phyloP scores from a whole-genome alignment of 164 flowering plant genomes.

The Nymphaea colorata region DNA sequence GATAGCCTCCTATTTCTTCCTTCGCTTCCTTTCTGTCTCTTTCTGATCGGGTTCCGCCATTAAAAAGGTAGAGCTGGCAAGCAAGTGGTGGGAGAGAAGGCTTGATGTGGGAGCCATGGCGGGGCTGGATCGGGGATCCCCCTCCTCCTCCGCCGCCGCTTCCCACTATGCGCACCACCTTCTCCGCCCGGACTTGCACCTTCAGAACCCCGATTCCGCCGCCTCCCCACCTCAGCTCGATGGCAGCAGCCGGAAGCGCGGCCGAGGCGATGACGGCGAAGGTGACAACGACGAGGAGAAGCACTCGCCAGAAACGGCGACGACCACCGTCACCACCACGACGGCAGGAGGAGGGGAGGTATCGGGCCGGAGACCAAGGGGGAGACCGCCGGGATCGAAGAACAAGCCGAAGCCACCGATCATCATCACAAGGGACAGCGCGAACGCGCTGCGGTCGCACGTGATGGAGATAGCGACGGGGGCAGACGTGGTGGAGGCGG shows the following conservation, averaged over 20 bases:
- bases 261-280: too few species aligned
- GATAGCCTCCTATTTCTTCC: background rate
- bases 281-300: slow-evolving; percentile 2
- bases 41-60: too few species aligned
- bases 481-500: slow-evolving; percentile 15
- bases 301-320: slow-evolving; percentile 15
- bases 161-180: slow-evolving; percentile 36
- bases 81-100: slow-evolving; percentile 39
- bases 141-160: slow-evolving; percentile 1
- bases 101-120: slow-evolving; percentile 28
- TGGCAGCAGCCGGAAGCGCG: slow-evolving; percentile 4
- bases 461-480: slow-evolving; percentile 20
- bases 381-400: slow-evolving; percentile 26
- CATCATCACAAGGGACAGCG: slow-evolving; percentile 19
- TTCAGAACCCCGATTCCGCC: slow-evolving; percentile 13
- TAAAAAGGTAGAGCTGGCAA: slow-evolving; percentile 22
- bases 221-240: slow-evolving; percentile 2
- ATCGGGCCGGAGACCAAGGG: slow-evolving; percentile 16
- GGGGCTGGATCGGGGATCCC: slow-evolving; percentile 21
- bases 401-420: slow-evolving; percentile 28
- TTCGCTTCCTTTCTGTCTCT: background rate
- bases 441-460: slow-evolving; percentile 20
- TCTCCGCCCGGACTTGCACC: slow-evolving; percentile 22
- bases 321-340: slow-evolving; percentile 6
- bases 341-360: slow-evolving; percentile 3